A percentile compares a stretch with the other conserved stretches of the same genome.
phyloP scores from a whole-genome alignment of 441 rosid species.

The Isatis lusitanica region DNA sequence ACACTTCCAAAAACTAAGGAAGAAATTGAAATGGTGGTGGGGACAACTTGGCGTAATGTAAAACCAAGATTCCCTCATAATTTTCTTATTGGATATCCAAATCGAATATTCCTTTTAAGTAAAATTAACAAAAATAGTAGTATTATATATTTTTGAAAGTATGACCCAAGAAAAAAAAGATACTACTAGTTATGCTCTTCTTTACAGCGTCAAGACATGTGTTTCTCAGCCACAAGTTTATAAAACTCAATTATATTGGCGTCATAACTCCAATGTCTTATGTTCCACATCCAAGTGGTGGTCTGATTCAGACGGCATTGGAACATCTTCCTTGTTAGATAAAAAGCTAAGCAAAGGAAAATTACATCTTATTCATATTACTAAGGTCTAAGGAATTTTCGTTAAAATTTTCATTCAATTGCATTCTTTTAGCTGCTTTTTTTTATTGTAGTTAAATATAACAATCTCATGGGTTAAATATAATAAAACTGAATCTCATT shows the following conservation, averaged over 20 bases:
- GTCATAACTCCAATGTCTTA: background rate
- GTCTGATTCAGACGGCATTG: background rate
- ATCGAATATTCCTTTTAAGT: slow-evolving; percentile 27
- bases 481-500: too few relatives aligned
- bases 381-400: background rate
- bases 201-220: slow-evolving; percentile 13
- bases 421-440: too few relatives aligned
- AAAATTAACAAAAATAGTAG: background rate
- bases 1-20: slow-evolving; percentile 23
- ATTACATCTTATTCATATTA: background rate
- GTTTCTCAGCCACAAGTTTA: slow-evolving; percentile 14
- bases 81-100: slow-evolving; percentile 31
- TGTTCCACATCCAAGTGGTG: slow-evolving; percentile 1
- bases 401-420: too few relatives aligned
- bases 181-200: background rate
- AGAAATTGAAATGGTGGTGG: slow-evolving; percentile 25
- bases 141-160: background rate
- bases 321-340: background rate
- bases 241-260: background rate
- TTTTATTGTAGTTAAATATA: too few relatives aligned
- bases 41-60: slow-evolving; percentile 29
- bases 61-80: slow-evolving; percentile 25
- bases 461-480: too few relatives aligned
- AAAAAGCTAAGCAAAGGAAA: background rate
- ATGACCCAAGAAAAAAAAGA: background rate